Evolutionary conservation across 1,284 basidiomycete species (phyloP), one percentile per base, ranked within the genome.

Genomic region (Agroathelia rolfsii): DNA sequence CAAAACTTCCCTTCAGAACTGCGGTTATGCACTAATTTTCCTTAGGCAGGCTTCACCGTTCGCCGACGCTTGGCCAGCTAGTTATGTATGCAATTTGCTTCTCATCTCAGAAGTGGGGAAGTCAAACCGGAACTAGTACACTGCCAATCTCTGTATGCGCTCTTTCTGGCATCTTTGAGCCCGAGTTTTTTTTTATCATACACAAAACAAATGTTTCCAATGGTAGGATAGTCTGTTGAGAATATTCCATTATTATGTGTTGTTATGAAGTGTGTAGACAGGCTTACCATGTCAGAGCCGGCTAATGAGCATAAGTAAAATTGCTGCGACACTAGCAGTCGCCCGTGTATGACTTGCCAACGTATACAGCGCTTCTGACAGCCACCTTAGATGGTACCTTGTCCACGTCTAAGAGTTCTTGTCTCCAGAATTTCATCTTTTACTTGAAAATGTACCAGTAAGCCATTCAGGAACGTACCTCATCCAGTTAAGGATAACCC

Each of bases 381-480:
- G 57, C 55, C 3, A 45, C 48, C 15, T 50, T 44, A 35, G 50
- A 64, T 2, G 63, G 59, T 20, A 42, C 46, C 9, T 61, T 51
- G 6, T 45, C 42, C 44, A 58, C n/a, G n/a, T n/a, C n/a, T n/a
- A n/a, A n/a, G n/a, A n/a, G n/a, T n/a, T n/a, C n/a, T n/a, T n/a
- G n/a, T 36, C 47, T 49, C 52, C 59, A 59, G 30, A 52, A 58
- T 46, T 55, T 57, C 0, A 61, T 69, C 32, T 71, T 62, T 8
- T 63, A 62, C 15, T 61, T 52, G 62, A 72, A 68, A 49, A 48
- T 1, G 62, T 57, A 9, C 67, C 67, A 11, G 66, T 66, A 34
- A 66, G 47, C 63, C 64, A 69, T 16, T 41, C 45, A 2, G 67
- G 66, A 12, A 68, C 43, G 32, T 65, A 49, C 36, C 54, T 55